Conservation (phyloP, 768 basidiomycete genomes). For the Rhodosporidiobolus sp. region DNA sequence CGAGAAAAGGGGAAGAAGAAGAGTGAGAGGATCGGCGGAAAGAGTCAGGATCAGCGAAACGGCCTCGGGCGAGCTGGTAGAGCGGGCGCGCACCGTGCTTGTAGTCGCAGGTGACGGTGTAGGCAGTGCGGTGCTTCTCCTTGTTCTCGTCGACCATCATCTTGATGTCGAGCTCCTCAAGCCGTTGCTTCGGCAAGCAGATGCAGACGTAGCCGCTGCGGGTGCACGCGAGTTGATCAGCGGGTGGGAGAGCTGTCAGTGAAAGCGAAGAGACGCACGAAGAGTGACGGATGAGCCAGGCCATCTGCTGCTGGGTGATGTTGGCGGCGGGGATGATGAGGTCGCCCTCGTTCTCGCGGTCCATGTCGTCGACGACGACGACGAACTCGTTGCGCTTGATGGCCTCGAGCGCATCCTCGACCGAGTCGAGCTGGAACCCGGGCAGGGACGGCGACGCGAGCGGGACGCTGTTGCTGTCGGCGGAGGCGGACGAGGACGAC, state of each 20-base stretch:
- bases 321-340: conserved; percentile 79
- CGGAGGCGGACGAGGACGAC: neutral
- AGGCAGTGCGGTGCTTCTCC: conserved; percentile 88
- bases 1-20: neutral
- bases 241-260: too few relatives aligned
- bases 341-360: conserved; percentile 95
- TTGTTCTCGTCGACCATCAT: conserved; percentile 93
- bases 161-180: conserved; percentile 74
- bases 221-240: too few relatives aligned
- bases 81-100: conserved; percentile 62
- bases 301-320: conserved; percentile 91
- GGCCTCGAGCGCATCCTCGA: conserved; percentile 73
- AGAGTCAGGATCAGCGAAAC: neutral
- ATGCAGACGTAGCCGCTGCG: conserved; percentile 89
- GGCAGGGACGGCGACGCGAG: neutral
- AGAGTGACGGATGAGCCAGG: conserved; percentile 95
- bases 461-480: neutral
- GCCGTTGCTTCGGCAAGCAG: conserved; percentile 69
- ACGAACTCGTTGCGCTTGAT: conserved; percentile 81
- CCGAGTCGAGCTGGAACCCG: conserved; percentile 61
- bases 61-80: neutral
- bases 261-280: conserved; percentile 60
- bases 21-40: neutral
- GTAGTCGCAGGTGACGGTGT: conserved; percentile 93
- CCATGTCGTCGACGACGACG: conserved; percentile 96